Percentiles rank a stretch among this genome's conserved stretches.
Conservation (phyloP, 805 yeast genomes). For the Candida verbasci region DNA sequence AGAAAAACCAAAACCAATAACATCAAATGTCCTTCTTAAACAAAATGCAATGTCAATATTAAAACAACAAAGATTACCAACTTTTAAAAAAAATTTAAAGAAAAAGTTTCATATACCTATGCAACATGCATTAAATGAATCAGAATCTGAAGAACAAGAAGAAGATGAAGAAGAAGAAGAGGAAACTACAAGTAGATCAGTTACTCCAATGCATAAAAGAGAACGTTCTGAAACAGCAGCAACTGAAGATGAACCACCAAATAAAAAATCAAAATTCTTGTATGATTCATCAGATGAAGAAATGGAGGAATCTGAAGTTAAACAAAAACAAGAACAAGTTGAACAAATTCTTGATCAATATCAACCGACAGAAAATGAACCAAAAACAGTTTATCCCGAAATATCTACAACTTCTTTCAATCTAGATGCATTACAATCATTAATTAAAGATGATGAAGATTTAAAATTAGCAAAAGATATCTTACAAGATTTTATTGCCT, state of each 20-base stretch:
- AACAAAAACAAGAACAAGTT: conserved; percentile 17
- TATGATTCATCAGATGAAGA: conserved; percentile 33
- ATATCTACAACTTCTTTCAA: conserved; percentile 27
- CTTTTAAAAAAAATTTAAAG: conserved; percentile 31
- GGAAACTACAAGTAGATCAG: conserved; percentile 33
- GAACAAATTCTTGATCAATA: conserved; percentile 27
- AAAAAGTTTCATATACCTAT: conserved; percentile 41
- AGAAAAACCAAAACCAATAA: conserved; percentile 11
- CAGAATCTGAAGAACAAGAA: conserved; percentile 29
- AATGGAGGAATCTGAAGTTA: conserved; percentile 15
- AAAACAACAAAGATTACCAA: conserved; percentile 25
- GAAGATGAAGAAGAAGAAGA: conserved; percentile 33
- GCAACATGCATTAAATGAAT: conserved; percentile 51
- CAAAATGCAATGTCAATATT: conserved; percentile 24
- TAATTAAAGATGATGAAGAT: conserved; percentile 76
- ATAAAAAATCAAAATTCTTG: conserved; percentile 24
- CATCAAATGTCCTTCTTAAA: conserved; percentile 15
- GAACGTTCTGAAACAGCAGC: conserved; percentile 23
- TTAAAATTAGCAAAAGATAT: conserved; percentile 47
- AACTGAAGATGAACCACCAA: conserved; percentile 17
- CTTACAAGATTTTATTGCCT: not conserved
- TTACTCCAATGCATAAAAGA: conserved; percentile 33
- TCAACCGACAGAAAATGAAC: conserved; percentile 46
- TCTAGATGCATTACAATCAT: conserved; percentile 45
- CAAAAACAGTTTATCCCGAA: conserved; percentile 53